Base-by-base conservation (phyloP, 441 rosid genomes). In the Eugenia klotzschiana region DNA sequence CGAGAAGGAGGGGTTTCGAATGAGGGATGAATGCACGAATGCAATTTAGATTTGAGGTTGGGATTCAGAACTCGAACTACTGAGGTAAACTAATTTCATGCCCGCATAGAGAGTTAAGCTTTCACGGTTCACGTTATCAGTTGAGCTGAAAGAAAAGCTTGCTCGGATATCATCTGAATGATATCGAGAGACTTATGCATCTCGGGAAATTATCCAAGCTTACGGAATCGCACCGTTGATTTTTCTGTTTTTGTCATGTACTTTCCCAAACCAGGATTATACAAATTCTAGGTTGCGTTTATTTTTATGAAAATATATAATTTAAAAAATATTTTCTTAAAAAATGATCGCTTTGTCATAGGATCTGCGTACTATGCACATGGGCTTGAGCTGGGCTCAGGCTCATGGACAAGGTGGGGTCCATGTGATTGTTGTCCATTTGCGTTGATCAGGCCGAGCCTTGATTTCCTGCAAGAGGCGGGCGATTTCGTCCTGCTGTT, bases 41-140 rank as follows among this genome's bases (percentile, higher is more conserved):
- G 7, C 7, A 23, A 60, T 29, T 16, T 29, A 10, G 41, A 27
- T 7, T 58, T 6, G 41, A 58, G 22, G 9, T 2, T 11, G 12
- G 23, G 7, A 11, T 29, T 60, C 1, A 1, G 2, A 60, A 60
- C 73, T 29, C 41, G 0, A 27, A 29, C 11, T 8, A 4, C 5
- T 60, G 8, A 5, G 9, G 15, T 29, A 7, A 27, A 58, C 20
- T 6, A 6, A 57, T 13, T 13, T 26, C 8, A 1, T 26, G 20
- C 18, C 40, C 4, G 0, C 2, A 15, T 6, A 8, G 0, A 3
- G 1, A 1, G 4, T 27, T 3, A 1, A 64, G n/a, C 1, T 9
- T 15, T 20, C 23, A 3, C 3, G 3, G 11, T 60, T 29, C 1
- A 4, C 3, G 0, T 60, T 33, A 18, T 33, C 14, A 2, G 0